Conservation (phyloP, 257 asterid species). For the Cynanchum wilfordii region DNA sequence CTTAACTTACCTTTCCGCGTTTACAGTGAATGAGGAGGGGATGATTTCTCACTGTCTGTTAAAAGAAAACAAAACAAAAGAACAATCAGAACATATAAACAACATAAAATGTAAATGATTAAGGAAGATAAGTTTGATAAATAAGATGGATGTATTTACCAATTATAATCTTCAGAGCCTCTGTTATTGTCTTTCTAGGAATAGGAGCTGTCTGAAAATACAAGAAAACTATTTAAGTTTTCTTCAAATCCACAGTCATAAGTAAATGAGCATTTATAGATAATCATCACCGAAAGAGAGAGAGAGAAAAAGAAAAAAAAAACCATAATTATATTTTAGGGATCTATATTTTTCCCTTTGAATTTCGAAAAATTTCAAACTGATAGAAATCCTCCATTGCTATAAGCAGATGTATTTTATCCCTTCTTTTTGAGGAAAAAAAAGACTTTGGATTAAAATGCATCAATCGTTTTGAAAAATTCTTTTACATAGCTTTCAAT, state of each 20-base stretch:
- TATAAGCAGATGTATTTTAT: no score
- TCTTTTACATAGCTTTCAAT: not conserved
- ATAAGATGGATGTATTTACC: conserved; percentile 24
- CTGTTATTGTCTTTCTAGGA: conserved; percentile 30
- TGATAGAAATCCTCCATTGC: not conserved
- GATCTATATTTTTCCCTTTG: no score
- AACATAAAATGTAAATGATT: no score
- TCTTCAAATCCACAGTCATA: not conserved
- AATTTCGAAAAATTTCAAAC: no score
- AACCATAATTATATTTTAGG: no score
- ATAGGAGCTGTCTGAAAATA: conserved; percentile 33
- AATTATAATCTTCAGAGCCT: conserved; percentile 37
- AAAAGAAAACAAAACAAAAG: not conserved
- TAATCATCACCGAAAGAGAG: not conserved
- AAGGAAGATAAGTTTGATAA: not conserved
- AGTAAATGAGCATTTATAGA: not conserved
- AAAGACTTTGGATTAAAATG: no score
- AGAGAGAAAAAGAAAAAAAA: no score
- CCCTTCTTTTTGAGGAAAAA: no score
- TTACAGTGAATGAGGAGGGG: conserved; percentile 45
- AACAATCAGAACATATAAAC: conserved; percentile 6
- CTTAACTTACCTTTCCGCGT: conserved; percentile 39
- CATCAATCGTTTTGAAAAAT: no score
- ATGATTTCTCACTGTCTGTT: conserved; percentile 45
- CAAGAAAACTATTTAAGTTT: not conserved